phyloP scores from a whole-genome alignment of 2,329 filamentous ascomycete species.

The Fusarium pilosicola region DNA sequence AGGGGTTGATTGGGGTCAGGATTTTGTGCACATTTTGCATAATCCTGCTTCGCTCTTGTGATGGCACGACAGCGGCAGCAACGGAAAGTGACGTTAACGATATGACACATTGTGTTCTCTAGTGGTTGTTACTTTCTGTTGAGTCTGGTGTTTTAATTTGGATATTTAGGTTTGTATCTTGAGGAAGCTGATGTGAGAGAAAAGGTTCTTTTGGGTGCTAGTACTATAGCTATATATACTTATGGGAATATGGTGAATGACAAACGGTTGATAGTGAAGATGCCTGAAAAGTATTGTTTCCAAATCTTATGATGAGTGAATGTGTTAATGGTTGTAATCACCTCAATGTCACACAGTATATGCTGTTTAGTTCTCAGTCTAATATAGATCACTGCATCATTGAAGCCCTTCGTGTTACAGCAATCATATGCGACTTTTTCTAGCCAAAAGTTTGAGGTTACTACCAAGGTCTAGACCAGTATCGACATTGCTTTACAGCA shows the following conservation, averaged over 20 bases:
- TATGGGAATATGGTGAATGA: background rate
- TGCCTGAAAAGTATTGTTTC: accelerated
- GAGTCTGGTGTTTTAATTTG: accelerated
- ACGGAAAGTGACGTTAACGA: background rate
- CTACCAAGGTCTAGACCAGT: too few relatives aligned
- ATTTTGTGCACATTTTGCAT: background rate
- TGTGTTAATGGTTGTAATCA: accelerated
- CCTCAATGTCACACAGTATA: too few relatives aligned
- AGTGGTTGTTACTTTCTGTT: accelerated
- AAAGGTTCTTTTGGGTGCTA: accelerated
- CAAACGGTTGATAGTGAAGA: accelerated
- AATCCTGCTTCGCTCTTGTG: background rate
- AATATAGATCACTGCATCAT: background rate
- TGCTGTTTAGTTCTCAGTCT: background rate
- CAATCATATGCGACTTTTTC: too few relatives aligned
- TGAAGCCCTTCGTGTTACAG: too few relatives aligned
- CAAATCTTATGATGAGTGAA: background rate
- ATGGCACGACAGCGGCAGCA: background rate
- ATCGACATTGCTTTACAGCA: too few relatives aligned
- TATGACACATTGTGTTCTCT: background rate
- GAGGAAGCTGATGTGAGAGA: background rate
- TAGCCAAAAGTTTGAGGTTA: accelerated
- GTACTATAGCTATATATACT: background rate
- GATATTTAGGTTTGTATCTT: background rate
- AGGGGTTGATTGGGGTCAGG: background rate